phyloP scores from a whole-genome alignment of 2,329 filamentous ascomycete species.

The Nectriaceae sp. region DNA sequence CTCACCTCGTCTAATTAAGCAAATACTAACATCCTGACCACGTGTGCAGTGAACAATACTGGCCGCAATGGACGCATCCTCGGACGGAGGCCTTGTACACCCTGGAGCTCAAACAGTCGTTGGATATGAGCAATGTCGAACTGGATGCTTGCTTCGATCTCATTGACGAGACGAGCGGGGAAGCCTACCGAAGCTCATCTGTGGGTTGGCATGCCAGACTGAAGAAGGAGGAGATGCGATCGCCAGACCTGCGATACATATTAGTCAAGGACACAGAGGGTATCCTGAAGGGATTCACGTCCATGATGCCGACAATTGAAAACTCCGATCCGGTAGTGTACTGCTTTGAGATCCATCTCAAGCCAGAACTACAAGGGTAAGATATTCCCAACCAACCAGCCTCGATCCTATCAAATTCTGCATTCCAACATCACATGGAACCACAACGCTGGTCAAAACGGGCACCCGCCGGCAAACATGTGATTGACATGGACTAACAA shows the following conservation, averaged over 20 bases:
- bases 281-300: constrained; percentile 56
- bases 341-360: constrained; percentile 77
- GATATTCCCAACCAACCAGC: constrained; percentile 19
- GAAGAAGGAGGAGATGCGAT: constrained; percentile 70
- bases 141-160: constrained; percentile 56
- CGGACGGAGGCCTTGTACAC: constrained; percentile 41
- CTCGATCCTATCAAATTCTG: too few species aligned
- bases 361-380: constrained; percentile 55
- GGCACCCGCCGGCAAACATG: constrained; percentile 2
- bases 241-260: constrained; percentile 68
- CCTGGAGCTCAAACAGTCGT: constrained; percentile 45
- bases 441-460: constrained; percentile 3
- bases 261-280: constrained; percentile 48
- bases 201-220: constrained; percentile 62
- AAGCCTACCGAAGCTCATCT: constrained; percentile 64
- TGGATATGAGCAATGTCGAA: constrained; percentile 43
- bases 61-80: constrained; percentile 55
- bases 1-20: background rate
- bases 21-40: background rate
- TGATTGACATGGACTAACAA: background rate
- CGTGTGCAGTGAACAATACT: constrained; percentile 17
- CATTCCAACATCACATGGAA: background rate
- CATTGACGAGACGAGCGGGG: constrained; percentile 63
- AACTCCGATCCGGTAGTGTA: constrained; percentile 68
- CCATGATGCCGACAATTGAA: constrained; percentile 73